phyloP scores from a whole-genome alignment of 2,329 filamentous ascomycete species.

The Ustulina deusta region DNA sequence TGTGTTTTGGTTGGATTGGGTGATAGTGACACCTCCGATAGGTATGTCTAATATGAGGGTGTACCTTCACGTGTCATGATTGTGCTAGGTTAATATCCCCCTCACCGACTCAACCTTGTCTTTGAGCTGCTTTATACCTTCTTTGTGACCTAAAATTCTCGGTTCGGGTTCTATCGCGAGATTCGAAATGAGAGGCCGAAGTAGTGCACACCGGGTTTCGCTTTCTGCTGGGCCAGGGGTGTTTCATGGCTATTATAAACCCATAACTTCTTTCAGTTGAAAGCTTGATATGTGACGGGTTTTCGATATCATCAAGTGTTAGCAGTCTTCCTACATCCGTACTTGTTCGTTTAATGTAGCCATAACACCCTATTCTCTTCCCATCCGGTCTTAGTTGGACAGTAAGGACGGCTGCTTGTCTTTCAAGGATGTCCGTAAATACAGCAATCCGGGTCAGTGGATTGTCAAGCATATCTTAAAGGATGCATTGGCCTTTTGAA shows the following conservation, averaged over 20 bases:
- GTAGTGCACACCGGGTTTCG: too few relatives aligned
- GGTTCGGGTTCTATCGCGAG: too few relatives aligned
- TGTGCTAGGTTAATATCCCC: background rate
- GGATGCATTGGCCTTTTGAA: too few relatives aligned
- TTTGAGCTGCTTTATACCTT: too few relatives aligned
- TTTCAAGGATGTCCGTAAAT: too few relatives aligned
- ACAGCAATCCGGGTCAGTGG: too few relatives aligned
- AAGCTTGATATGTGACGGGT: background rate
- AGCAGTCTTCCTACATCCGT: background rate
- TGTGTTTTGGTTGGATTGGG: slow-evolving; percentile 1
- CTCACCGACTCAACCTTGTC: background rate
- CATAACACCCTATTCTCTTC: too few relatives aligned
- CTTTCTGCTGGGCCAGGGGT: background rate
- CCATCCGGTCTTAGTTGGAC: background rate
- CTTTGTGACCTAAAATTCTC: too few relatives aligned
- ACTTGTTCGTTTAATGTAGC: too few relatives aligned
- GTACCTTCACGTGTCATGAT: background rate
- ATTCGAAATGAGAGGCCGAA: too few relatives aligned
- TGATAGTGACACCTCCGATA: background rate
- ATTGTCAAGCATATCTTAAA: too few relatives aligned
- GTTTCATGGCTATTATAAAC: background rate
- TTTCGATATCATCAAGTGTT: background rate
- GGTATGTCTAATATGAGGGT: background rate
- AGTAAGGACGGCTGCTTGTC: background rate
- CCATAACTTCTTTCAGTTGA: background rate